These are phyloP conservation scores for Akanthomyces uredinophilus DNA, from an alignment of 2,329 filamentous ascomycete genomes.

Conservation along the genomic window DNA sequence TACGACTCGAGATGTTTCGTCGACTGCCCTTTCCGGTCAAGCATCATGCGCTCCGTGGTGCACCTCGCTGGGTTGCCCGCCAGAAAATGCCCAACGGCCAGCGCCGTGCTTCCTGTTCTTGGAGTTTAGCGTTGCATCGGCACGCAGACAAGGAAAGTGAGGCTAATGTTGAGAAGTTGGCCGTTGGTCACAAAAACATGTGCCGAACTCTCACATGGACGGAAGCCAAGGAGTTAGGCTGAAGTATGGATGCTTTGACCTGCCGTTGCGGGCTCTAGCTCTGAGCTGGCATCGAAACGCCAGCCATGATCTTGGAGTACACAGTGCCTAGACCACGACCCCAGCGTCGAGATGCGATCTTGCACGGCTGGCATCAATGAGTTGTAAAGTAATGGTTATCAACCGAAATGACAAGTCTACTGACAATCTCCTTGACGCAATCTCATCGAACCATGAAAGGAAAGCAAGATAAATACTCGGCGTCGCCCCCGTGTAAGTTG, in stretches of 20 bases:
- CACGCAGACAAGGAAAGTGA: neutral
- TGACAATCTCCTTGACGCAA: neutral
- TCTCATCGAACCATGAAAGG: neutral
- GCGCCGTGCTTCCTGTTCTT: neutral
- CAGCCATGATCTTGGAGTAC: neutral
- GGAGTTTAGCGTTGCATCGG: neutral
- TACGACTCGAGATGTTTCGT: neutral
- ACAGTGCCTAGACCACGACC: neutral
- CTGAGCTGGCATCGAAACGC: neutral
- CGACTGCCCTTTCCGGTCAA: neutral
- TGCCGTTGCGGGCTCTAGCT: neutral
- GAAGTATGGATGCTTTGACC: neutral
- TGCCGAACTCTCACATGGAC: neutral
- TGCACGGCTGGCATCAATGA: neutral
- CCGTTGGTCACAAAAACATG: neutral
- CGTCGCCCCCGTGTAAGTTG: neutral
- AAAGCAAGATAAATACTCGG: neutral
- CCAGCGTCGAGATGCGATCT: neutral
- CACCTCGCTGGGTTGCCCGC: neutral
- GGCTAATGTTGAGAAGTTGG: neutral
- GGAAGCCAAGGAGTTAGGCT: neutral
- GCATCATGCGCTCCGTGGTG: neutral
- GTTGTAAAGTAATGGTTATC: neutral
- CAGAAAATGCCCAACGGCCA: neutral
- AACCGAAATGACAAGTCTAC: neutral